Conservation (phyloP, 2,329 filamentous ascomycete species). For the Monosporascus sp. region DNA sequence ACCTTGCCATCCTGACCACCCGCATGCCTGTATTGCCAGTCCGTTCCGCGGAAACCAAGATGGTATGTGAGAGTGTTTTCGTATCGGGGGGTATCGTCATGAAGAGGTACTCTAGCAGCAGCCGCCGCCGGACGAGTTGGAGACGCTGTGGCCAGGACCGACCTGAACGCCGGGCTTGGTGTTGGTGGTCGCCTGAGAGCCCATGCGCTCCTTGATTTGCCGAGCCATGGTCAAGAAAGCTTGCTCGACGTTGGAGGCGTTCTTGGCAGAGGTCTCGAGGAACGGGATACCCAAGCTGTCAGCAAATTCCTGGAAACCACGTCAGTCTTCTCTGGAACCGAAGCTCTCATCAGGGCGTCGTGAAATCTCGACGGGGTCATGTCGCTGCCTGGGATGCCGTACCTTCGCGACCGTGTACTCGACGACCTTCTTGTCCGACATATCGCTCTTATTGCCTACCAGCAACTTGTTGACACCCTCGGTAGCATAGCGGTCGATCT, state of each 20-base stretch:
- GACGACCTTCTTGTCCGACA: constrained; percentile 99
- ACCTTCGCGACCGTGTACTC: constrained; percentile 99
- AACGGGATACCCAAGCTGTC: constrained; percentile 98
- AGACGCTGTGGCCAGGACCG: constrained; percentile 88
- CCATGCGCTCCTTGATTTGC: constrained; percentile 99
- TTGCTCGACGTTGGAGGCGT: constrained; percentile 98
- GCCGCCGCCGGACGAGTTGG: constrained; percentile 75
- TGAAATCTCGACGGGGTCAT: neutral
- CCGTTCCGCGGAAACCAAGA: constrained; percentile 20
- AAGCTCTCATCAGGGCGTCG: constrained; percentile 1
- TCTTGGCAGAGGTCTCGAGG: constrained; percentile 99
- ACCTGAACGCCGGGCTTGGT: constrained; percentile 98
- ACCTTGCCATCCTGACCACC: constrained; percentile 20
- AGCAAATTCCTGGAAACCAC: constrained; percentile 74
- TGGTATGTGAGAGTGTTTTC: constrained; percentile 15
- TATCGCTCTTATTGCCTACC: constrained; percentile 99
- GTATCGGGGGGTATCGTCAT: constrained; percentile 23
- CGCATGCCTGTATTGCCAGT: constrained; percentile 21
- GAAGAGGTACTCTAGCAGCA: constrained; percentile 68
- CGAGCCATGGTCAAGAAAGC: constrained; percentile 99
- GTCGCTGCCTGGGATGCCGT: constrained; percentile 26
- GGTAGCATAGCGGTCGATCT: constrained; percentile 98
- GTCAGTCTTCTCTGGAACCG: neutral
- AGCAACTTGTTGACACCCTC: constrained; percentile 99
- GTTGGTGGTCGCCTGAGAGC: constrained; percentile 90